Evolutionary conservation across 73 alveolate species (phyloP).

Genomic region (Tetrahymena thermophila): DNA sequence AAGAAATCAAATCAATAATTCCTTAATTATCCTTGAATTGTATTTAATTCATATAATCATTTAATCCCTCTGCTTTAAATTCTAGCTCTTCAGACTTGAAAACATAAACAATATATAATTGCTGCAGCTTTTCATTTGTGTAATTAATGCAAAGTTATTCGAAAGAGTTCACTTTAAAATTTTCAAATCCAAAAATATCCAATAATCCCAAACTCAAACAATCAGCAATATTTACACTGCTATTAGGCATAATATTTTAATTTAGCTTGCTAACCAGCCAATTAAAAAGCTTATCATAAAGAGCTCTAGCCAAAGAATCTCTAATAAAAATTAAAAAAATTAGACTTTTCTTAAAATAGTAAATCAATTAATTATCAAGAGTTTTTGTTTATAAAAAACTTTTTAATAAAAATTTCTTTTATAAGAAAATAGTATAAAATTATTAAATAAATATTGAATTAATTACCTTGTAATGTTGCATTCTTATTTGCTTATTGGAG

Average conservation of each 20-base stretch:
- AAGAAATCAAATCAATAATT: slow-evolving; percentile 50
- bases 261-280: slow-evolving; percentile 72
- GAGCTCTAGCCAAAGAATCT: slow-evolving; percentile 87
- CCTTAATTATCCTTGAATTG: slow-evolving; percentile 27
- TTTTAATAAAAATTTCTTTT: no score
- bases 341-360: no score
- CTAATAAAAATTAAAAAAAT: slow-evolving; percentile 53
- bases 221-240: neutral
- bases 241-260: slow-evolving; percentile 16
- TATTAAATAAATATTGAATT: neutral
- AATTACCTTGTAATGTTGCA: neutral
- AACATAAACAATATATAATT: slow-evolving; percentile 84
- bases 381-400: no score
- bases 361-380: no score
- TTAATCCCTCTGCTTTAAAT: slow-evolving; percentile 49
- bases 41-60: slow-evolving; percentile 13
- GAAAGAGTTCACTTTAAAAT: slow-evolving; percentile 85
- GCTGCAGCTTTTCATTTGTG: slow-evolving; percentile 91
- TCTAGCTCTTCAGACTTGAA: slow-evolving; percentile 80
- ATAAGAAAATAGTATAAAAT: no score
- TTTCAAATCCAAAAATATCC: slow-evolving; percentile 96
- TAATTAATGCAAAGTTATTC: slow-evolving; percentile 91
- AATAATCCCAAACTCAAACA: slow-evolving; percentile 69
- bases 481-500: neutral
- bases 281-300: slow-evolving; percentile 84